A percentile compares a stretch with the other conserved stretches of the same genome.
phyloP scores from a whole-genome alignment of 352 stramenopile species.

The Lagenidium sp. region DNA sequence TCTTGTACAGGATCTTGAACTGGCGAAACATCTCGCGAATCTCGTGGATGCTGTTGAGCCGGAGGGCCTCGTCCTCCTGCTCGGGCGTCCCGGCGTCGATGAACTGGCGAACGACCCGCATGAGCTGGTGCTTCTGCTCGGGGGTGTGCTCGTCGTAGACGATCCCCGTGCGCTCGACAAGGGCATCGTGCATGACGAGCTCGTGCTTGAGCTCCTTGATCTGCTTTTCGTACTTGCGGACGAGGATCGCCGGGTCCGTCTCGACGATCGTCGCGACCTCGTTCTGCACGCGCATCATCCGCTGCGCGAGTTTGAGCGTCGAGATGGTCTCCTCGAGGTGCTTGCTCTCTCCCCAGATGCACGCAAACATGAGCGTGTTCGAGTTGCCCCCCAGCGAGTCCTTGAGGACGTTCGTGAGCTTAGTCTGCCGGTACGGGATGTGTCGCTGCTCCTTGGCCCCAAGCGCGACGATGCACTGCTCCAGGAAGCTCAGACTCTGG shows the following conservation, averaged over 20 bases:
- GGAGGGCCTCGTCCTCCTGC: conserved; percentile 66
- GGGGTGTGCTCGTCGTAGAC: conserved; percentile 87
- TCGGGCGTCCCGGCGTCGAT: conserved; percentile 56
- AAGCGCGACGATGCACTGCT: conserved; percentile 92
- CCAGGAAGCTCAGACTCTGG: conserved; percentile 92
- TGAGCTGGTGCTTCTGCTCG: conserved; percentile 82
- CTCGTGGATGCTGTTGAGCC: conserved; percentile 81
- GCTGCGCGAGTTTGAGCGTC: conserved; percentile 88
- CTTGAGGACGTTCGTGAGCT: conserved; percentile 92
- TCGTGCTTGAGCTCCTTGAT: conserved; percentile 92
- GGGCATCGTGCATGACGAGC: conserved; percentile 91
- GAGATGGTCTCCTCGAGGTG: conserved; percentile 92
- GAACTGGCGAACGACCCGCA: conserved; percentile 63
- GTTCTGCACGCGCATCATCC: conserved; percentile 94
- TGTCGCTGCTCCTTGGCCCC: conserved; percentile 58
- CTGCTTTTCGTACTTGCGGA: conserved; percentile 88
- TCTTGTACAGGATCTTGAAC: conserved; percentile 83
- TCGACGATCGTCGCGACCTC: conserved; percentile 78
- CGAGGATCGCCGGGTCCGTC: conserved; percentile 73
- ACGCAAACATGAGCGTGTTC: conserved; percentile 93
- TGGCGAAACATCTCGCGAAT: conserved; percentile 90
- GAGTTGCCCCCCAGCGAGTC: conserved; percentile 94
- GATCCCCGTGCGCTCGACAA: conserved; percentile 79
- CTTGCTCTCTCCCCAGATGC: conserved; percentile 88
- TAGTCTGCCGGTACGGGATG: conserved; percentile 93